phyloP scores from a whole-genome alignment of 192 early-diverging fungal genomes.

The Allomyces macrogynus region DNA sequence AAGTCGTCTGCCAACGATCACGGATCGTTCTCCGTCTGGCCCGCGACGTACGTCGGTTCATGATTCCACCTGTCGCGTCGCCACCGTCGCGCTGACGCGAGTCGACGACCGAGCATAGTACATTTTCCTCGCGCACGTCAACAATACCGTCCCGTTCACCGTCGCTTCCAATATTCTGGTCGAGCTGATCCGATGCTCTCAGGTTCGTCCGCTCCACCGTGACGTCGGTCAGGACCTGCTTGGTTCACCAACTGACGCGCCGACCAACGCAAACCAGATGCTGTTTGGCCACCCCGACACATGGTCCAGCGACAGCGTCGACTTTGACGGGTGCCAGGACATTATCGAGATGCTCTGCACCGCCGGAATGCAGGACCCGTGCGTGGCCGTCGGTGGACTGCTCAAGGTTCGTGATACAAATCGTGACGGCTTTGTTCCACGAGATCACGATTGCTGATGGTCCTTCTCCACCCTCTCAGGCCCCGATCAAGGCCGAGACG shows the following conservation, averaged over 20 bases:
- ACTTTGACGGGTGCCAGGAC: constrained; percentile 12
- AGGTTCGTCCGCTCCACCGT: not conserved
- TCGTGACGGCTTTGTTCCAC: too few species aligned
- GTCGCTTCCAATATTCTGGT: not conserved
- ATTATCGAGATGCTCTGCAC: constrained; percentile 25
- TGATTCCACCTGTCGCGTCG: too few species aligned
- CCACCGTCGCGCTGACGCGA: too few species aligned
- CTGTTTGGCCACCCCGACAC: constrained; percentile 5
- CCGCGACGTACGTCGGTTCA: constrained; percentile 20
- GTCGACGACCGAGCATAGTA: not conserved
- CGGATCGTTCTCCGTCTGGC: constrained; percentile 27
- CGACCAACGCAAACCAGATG: not conserved
- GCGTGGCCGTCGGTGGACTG: constrained; percentile 23
- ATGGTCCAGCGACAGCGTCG: constrained; percentile 2
- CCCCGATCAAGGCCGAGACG: constrained; percentile 19
- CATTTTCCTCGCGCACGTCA: not conserved
- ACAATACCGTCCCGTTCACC: not conserved
- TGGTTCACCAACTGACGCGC: too few species aligned
- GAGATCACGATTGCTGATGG: too few species aligned
- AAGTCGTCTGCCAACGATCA: constrained; percentile 25
- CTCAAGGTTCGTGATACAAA: constrained; percentile 17
- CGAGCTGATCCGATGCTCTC: not conserved
- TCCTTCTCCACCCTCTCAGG: constrained; percentile 6
- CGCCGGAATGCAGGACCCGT: constrained; percentile 21
- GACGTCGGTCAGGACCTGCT: too few species aligned